phyloP scores from a whole-genome alignment of 1,284 basidiomycete species.

The Gastroboletus turbinatus region DNA sequence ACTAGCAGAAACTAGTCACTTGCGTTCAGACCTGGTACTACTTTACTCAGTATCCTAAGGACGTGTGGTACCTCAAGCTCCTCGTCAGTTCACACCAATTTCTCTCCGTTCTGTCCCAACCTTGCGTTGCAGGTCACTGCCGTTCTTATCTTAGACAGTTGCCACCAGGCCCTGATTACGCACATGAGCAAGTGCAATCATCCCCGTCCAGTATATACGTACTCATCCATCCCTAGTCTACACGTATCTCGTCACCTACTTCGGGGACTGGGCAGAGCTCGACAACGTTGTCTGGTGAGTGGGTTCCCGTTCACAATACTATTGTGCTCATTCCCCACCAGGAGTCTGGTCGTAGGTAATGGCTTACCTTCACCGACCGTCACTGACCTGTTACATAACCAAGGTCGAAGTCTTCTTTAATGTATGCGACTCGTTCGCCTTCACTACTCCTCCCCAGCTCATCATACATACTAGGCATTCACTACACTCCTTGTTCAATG shows the following conservation, averaged over 20 bases:
- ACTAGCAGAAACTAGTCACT: constrained; percentile 41
- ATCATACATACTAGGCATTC: constrained; percentile 19
- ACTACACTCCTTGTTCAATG: constrained; percentile 39
- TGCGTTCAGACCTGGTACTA: constrained; percentile 58
- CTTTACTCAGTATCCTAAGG: constrained; percentile 47
- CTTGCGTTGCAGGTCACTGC: constrained; percentile 39
- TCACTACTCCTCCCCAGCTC: background rate
- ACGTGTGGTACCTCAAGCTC: constrained; percentile 44
- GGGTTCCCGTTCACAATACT: background rate
- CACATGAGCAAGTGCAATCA: constrained; percentile 43
- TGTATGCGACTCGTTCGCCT: constrained; percentile 6
- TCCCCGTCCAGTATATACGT: background rate
- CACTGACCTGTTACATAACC: constrained; percentile 1
- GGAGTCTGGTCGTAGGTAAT: constrained; percentile 47
- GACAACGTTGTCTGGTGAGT: constrained; percentile 46
- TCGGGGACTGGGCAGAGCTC: constrained; percentile 37
- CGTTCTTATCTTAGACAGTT: constrained; percentile 50
- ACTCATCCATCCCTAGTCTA: constrained; percentile 43
- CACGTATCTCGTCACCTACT: constrained; percentile 52
- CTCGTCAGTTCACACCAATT: constrained; percentile 35
- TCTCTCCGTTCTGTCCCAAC: background rate
- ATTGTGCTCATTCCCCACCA: constrained; percentile 19
- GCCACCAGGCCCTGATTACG: constrained; percentile 55
- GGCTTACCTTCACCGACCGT: background rate
- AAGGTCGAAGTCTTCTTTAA: constrained; percentile 41